Evolutionary conservation across 2,329 filamentous ascomycete genomes (phyloP).

Genomic region (Sclerotinia trifoliorum): DNA sequence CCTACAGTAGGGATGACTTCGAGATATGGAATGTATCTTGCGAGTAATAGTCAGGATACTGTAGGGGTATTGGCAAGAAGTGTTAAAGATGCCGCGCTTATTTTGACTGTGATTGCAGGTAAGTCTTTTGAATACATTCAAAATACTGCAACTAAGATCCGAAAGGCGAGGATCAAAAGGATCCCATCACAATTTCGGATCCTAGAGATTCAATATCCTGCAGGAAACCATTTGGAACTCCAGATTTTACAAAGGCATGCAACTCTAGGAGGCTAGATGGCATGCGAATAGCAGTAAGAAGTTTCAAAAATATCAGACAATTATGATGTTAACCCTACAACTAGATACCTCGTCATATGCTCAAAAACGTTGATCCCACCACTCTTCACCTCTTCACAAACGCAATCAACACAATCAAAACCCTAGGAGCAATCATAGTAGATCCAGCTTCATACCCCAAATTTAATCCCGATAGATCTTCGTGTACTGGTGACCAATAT

Average conservation of each 20-base stretch:
- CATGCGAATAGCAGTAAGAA: conserved; percentile 13
- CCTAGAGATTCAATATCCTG: background rate
- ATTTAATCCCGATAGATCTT: conserved; percentile 46
- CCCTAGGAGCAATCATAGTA: conserved; percentile 52
- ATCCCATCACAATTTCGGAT: conserved; percentile 8
- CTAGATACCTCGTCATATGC: conserved; percentile 12
- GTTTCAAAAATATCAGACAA: background rate
- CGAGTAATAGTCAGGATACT: conserved; percentile 61
- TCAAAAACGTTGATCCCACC: background rate
- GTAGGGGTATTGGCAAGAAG: conserved; percentile 50
- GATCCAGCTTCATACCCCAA: conserved; percentile 60
- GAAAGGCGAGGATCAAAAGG: conserved; percentile 8
- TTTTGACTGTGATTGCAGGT: conserved; percentile 61
- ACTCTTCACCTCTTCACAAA: background rate
- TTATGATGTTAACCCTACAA: background rate
- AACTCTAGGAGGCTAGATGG: background rate
- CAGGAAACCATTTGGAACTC: background rate
- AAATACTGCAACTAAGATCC: background rate
- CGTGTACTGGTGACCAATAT: conserved; percentile 8
- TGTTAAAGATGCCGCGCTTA: conserved; percentile 62
- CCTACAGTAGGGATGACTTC: conserved; percentile 64
- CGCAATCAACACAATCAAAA: conserved; percentile 8
- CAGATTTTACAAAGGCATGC: conserved; percentile 5
- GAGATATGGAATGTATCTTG: conserved; percentile 60
- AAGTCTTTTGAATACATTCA: conserved; percentile 21